Conservation (phyloP, 345 rosid genomes). For the Eutrema japonicum region DNA sequence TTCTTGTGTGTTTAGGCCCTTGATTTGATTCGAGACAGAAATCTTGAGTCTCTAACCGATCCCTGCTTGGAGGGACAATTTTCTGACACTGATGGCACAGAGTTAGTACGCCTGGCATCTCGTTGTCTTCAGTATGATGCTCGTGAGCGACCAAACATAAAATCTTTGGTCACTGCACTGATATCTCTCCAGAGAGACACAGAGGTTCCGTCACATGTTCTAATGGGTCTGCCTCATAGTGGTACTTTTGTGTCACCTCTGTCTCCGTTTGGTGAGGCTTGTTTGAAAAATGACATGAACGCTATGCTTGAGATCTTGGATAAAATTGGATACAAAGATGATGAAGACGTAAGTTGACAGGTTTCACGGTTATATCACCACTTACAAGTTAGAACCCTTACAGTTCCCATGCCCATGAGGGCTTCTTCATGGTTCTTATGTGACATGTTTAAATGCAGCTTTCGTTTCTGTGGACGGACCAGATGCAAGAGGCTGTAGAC, state of each 20-base stretch:
- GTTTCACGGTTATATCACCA: conserved; percentile 21
- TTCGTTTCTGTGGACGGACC: conserved; percentile 86
- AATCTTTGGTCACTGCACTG: conserved; percentile 67
- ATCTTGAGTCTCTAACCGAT: conserved; percentile 82
- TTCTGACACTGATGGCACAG: conserved; percentile 72
- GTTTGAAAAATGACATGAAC: conserved; percentile 73
- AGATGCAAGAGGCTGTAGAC: conserved; percentile 80
- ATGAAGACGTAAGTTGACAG: conserved; percentile 73
- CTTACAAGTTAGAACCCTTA: neutral
- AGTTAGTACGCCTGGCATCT: conserved; percentile 79
- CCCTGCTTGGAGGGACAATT: conserved; percentile 88
- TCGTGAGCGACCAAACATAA: conserved; percentile 80
- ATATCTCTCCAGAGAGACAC: conserved; percentile 81
- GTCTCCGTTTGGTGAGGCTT: conserved; percentile 88
- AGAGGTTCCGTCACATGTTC: conserved; percentile 76
- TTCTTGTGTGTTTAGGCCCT: conserved; percentile 64
- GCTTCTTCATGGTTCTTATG: neutral
- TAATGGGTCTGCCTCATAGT: conserved; percentile 71
- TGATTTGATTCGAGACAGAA: conserved; percentile 83
- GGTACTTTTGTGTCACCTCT: conserved; percentile 54
- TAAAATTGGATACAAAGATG: conserved; percentile 81
- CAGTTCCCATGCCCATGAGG: neutral
- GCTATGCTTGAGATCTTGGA: conserved; percentile 81
- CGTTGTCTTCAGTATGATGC: conserved; percentile 83
- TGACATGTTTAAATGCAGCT: conserved; percentile 54